Evolutionary conservation across 2,329 filamentous ascomycete genomes (phyloP), one percentile per base, ranked within the genome.

Genomic region (Nigrospora oryzae): DNA sequence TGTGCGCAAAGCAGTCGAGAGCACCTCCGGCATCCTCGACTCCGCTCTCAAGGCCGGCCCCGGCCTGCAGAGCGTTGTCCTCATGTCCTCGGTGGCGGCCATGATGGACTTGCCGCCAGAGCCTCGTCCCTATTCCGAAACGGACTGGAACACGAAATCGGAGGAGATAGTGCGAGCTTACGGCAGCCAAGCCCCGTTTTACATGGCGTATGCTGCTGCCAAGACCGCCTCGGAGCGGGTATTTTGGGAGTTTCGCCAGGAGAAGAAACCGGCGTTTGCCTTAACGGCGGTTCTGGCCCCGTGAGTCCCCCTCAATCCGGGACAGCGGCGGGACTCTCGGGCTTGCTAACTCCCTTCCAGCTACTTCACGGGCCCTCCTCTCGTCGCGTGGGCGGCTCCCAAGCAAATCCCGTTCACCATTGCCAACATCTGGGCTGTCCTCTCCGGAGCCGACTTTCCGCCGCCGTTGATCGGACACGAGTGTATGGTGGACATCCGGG

Each of bases 281-380:
- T 53, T 58, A 52, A 53, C 55, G 11, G 39, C 56, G 8, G 38
- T 60, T 13, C 57, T 58, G 37, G 55, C 53, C 23, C 53, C 53
- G 57, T 59, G 34, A 49, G 53, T 23, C 14, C 13, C 7, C 7
- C 23, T 14, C 31, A 2, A 17, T 13, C 14, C 13, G 4, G n/a
- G 17, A 31, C 14, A n/a, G 7, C 34, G n/a, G 38, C 14, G 11
- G 11, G 31, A 40, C 15, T 23, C n/a, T 32, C 32, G 31, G 43
- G 49, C 30, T 46, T 43, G 12, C 15, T 16, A 13, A 40, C 34
- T 6, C 15, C 11, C 11, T 11, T 16, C 40, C 14, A 60, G 56
- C 11, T 59, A 56, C 39, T 53, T 57, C 42, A 53, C 56, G 33
- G 58, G 58, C 3, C 49, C 51, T 4, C 56, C 58, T 3, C 43